These are phyloP conservation scores for Chloromonas sp. DNA, from an alignment of 163 green algal species.

Conservation along the genomic window DNA sequence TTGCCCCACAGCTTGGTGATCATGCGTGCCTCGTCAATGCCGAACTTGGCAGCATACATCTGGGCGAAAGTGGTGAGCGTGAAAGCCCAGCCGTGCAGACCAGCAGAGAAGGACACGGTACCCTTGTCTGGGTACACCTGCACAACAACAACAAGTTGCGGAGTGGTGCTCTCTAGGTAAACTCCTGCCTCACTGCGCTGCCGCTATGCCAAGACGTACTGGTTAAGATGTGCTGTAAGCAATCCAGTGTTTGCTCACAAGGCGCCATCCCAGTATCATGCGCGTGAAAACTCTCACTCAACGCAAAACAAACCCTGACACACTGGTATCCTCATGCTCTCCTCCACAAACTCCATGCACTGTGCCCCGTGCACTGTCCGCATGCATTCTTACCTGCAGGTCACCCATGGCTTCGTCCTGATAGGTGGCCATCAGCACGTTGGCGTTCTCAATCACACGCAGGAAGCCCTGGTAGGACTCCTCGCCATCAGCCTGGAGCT, in stretches of 20 bases:
- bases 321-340: neutral
- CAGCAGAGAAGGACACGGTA: slow-evolving; percentile 97
- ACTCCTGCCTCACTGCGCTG: neutral
- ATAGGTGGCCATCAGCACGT: slow-evolving; percentile 99
- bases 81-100: slow-evolving; percentile 99
- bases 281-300: neutral
- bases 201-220: neutral
- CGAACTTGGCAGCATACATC: slow-evolving; percentile 98
- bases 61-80: slow-evolving; percentile 96
- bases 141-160: neutral
- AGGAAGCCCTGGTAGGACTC: slow-evolving; percentile 95
- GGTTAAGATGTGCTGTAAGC: neutral
- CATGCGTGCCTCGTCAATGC: slow-evolving; percentile 87
- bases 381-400: slow-evolving; percentile 39
- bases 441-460: slow-evolving; percentile 98
- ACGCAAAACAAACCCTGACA: neutral
- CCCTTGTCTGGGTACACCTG: slow-evolving; percentile 97
- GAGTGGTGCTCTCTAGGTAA: neutral
- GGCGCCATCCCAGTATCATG: neutral
- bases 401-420: slow-evolving; percentile 82
- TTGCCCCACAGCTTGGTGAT: slow-evolving; percentile 99
- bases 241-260: neutral
- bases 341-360: neutral
- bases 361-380: neutral
- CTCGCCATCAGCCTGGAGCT: slow-evolving; percentile 96